Conservation (phyloP, 768 basidiomycete species). For the Fibroporia radiculosa region DNA sequence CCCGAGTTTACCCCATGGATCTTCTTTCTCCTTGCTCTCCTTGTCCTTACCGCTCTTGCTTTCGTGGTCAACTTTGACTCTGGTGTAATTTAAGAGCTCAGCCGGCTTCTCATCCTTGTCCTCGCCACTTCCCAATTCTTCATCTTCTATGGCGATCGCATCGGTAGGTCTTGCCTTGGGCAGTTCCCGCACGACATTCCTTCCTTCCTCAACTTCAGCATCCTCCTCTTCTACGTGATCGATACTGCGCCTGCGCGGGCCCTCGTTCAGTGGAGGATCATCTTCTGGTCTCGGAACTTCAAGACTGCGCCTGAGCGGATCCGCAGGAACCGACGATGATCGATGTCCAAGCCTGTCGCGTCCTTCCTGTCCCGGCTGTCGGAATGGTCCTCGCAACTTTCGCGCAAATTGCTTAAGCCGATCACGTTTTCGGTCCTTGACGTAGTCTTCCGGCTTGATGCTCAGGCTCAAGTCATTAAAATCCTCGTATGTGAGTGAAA, state of each 20-base stretch:
- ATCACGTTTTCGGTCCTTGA: slow-evolving; percentile 68
- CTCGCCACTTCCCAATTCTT: slow-evolving; percentile 5
- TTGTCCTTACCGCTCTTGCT: slow-evolving; percentile 2
- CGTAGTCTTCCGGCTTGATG: slow-evolving; percentile 77
- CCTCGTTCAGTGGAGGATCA: slow-evolving; percentile 28
- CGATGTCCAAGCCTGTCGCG: slow-evolving; percentile 21
- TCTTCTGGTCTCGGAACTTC: slow-evolving; percentile 33
- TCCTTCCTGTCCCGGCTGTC: slow-evolving; percentile 3
- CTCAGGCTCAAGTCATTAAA: slow-evolving; percentile 91
- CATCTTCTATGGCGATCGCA: slow-evolving; percentile 6
- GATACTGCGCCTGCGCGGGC: slow-evolving; percentile 36
- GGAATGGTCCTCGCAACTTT: slow-evolving; percentile 32
- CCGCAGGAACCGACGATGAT: slow-evolving; percentile 52
- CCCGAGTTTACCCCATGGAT: slow-evolving; percentile 58
- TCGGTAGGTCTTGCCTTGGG: background rate
- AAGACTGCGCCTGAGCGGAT: slow-evolving; percentile 23
- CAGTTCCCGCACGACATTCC: slow-evolving; percentile 11
- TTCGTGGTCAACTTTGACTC: slow-evolving; percentile 27
- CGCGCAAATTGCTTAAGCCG: slow-evolving; percentile 68
- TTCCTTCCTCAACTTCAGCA: slow-evolving; percentile 1
- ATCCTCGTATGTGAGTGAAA: slow-evolving; percentile 89
- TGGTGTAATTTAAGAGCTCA: slow-evolving; percentile 20
- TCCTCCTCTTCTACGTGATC: slow-evolving; percentile 23
- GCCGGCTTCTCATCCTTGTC: background rate
- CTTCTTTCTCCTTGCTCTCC: slow-evolving; percentile 32